phyloP scores from a whole-genome alignment of 2,329 filamentous ascomycete genomes.

The Calonectria naviculata region DNA sequence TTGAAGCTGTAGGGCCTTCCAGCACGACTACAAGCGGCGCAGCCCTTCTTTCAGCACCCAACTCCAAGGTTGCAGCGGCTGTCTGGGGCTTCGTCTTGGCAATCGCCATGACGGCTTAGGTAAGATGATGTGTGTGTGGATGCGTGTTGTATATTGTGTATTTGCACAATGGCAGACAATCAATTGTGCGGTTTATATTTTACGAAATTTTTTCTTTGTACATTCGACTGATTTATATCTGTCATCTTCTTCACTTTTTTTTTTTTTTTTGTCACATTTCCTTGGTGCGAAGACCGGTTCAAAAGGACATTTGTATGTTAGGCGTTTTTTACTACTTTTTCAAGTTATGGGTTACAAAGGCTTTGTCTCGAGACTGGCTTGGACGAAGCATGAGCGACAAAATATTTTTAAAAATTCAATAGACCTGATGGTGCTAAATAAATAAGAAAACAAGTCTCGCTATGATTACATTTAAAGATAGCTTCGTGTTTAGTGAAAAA shows the following conservation, averaged over 20 bases:
- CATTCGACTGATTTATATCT: neutral
- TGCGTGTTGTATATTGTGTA: constrained; percentile 20
- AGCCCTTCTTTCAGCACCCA: neutral
- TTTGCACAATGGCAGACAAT: constrained; percentile 13
- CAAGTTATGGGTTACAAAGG: neutral
- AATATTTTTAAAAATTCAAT: too few species aligned
- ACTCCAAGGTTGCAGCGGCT: neutral
- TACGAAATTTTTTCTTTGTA: constrained; percentile 6
- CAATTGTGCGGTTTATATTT: constrained; percentile 22
- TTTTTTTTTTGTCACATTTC: neutral
- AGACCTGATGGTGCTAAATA: too few species aligned
- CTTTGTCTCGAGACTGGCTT: neutral
- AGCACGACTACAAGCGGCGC: constrained; percentile 12
- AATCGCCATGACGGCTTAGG: neutral
- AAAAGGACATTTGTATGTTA: too few species aligned
- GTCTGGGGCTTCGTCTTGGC: neutral
- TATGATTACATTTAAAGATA: neutral
- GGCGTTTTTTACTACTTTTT: neutral
- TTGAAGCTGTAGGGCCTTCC: constrained; percentile 46
- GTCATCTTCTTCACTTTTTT: neutral
- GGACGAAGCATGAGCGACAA: too few species aligned
- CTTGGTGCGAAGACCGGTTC: neutral
- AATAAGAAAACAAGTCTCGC: too few species aligned
- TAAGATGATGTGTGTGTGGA: neutral
- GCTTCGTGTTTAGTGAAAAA: too few species aligned